Conservation (phyloP, 345 rosid species). For the Melaleuca quinquenervia region DNA sequence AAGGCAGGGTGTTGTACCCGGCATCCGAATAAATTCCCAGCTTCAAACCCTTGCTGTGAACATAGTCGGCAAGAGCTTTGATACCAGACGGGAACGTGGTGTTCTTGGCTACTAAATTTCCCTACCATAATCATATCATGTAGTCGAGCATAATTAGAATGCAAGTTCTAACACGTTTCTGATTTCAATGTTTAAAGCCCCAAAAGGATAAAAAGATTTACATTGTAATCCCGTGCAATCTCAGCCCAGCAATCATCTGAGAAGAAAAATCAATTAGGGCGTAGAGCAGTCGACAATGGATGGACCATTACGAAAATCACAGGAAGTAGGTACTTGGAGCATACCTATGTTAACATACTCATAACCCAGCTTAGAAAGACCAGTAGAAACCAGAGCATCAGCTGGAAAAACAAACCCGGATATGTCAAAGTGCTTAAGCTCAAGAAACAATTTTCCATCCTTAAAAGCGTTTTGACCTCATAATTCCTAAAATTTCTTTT, state of each 20-base stretch:
- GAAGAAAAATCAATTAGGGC: background rate
- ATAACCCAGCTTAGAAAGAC: constrained; percentile 74
- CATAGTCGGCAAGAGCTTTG: constrained; percentile 71
- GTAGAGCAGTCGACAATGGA: background rate
- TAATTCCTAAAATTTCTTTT: background rate
- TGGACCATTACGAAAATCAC: background rate
- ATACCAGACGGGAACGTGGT: constrained; percentile 81
- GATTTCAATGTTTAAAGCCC: background rate
- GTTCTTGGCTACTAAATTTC: constrained; percentile 46
- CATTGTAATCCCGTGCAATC: constrained; percentile 55
- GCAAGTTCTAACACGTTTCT: background rate
- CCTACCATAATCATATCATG: constrained; percentile 24
- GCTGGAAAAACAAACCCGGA: constrained; percentile 27
- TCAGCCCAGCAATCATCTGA: constrained; percentile 98
- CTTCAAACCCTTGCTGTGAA: constrained; percentile 78
- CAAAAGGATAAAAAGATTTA: constrained; percentile 2
- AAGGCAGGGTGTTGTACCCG: constrained; percentile 30
- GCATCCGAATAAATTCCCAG: constrained; percentile 89
- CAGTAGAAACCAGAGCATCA: constrained; percentile 73
- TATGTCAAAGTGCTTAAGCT: background rate
- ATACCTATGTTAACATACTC: constrained; percentile 76
- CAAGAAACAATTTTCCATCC: background rate
- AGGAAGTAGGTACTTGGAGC: background rate
- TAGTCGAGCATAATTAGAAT: background rate
- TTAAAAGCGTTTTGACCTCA: background rate